A percentile compares a stretch with the other conserved stretches of the same genome.
Evolutionary conservation across 768 basidiomycete genomes (phyloP).

Genomic region (Collybia mongolica): DNA sequence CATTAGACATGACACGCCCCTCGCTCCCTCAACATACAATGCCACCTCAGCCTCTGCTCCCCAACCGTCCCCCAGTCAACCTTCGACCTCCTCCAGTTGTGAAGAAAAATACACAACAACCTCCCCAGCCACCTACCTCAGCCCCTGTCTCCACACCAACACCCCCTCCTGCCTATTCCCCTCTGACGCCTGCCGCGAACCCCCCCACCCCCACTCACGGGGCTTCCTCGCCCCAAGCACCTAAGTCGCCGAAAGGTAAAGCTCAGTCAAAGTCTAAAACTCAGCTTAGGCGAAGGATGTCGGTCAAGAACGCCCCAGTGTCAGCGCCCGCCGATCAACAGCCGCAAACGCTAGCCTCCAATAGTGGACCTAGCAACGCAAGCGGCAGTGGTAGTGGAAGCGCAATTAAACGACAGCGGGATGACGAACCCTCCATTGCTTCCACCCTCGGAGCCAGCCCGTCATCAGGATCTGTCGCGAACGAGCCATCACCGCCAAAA

Average conservation of each 20-base stretch:
- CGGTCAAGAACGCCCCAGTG: constrained; percentile 28
- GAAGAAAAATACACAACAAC: not conserved
- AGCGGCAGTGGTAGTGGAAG: constrained; percentile 8
- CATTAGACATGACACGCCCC: constrained; percentile 16
- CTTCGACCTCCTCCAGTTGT: constrained; percentile 10
- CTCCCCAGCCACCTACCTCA: constrained; percentile 18
- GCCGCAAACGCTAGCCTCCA: constrained; percentile 20
- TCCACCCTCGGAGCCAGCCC: constrained; percentile 27
- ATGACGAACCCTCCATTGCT: constrained; percentile 45
- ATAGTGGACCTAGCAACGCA: not conserved
- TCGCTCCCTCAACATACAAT: constrained; percentile 16
- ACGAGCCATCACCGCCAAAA: constrained; percentile 70
- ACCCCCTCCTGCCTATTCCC: constrained; percentile 42
- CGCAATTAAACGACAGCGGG: constrained; percentile 47
- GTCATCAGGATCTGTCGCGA: constrained; percentile 25
- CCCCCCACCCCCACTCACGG: constrained; percentile 53
- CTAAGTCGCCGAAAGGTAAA: constrained; percentile 72
- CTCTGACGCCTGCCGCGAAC: constrained; percentile 41
- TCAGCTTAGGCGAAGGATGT: constrained; percentile 29
- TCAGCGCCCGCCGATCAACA: constrained; percentile 20
- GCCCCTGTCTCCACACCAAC: constrained; percentile 34
- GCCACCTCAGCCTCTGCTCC: constrained; percentile 14
- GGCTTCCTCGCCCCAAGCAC: constrained; percentile 59
- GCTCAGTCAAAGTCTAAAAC: constrained; percentile 44
- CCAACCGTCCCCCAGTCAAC: constrained; percentile 12